These are phyloP conservation scores for Vanrija sp. DNA, from an alignment of 1,284 basidiomycete genomes.

Conservation along the genomic window DNA sequence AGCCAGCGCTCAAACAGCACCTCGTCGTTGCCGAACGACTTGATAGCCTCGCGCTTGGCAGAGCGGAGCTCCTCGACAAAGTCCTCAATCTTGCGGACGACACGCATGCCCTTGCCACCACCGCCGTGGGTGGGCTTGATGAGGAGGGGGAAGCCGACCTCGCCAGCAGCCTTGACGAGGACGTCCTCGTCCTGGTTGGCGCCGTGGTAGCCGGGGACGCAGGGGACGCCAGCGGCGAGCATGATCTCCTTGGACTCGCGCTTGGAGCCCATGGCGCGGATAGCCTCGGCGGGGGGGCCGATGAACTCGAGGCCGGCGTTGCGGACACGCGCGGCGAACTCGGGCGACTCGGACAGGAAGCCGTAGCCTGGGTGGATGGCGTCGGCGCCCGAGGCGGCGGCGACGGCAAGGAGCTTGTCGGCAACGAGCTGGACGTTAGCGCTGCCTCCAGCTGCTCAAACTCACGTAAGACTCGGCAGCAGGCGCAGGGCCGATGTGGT, in stretches of 20 bases:
- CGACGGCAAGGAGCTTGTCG: slow-evolving; percentile 83
- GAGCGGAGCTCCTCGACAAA: slow-evolving; percentile 67
- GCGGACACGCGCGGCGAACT: slow-evolving; percentile 56
- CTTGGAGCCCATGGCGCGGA: slow-evolving; percentile 63
- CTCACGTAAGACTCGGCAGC: slow-evolving; percentile 83
- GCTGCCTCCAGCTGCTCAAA: slow-evolving; percentile 14
- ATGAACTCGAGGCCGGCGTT: slow-evolving; percentile 59
- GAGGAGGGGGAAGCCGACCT: slow-evolving; percentile 60
- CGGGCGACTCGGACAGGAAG: slow-evolving; percentile 72
- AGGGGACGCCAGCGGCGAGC: slow-evolving; percentile 84
- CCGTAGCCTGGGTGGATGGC: slow-evolving; percentile 66
- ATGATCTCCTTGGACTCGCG: slow-evolving; percentile 71
- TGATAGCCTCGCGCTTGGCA: slow-evolving; percentile 79
- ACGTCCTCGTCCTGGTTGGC: slow-evolving; percentile 56
- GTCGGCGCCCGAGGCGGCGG: slow-evolving; percentile 74
- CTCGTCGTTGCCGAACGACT: slow-evolving; percentile 78
- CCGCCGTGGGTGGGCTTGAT: slow-evolving; percentile 70
- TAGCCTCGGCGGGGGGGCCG: slow-evolving; percentile 60
- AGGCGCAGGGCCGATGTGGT: slow-evolving; percentile 84
- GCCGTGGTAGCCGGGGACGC: slow-evolving; percentile 67
- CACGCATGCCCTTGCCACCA: slow-evolving; percentile 66
- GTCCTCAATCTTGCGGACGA: slow-evolving; percentile 55
- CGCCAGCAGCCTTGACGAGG: slow-evolving; percentile 49
- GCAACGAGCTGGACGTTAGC: slow-evolving; percentile 62
- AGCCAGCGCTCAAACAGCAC: slow-evolving; percentile 86